phyloP scores from a whole-genome alignment of 208 protist genomes.

The Trypanosoma platydactyli region DNA sequence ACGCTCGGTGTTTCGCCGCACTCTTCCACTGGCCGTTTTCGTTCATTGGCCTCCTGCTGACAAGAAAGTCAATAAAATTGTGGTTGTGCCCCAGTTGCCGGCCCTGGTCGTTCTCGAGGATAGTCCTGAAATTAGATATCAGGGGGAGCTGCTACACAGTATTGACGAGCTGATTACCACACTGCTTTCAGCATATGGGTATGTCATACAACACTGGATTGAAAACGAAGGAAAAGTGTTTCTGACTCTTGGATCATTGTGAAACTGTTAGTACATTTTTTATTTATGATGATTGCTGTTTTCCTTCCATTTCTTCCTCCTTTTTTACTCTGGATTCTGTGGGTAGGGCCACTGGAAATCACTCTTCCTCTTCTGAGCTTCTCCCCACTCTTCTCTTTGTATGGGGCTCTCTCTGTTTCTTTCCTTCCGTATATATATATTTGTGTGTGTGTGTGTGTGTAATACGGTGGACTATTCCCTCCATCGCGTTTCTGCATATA shows the following conservation, averaged over 20 bases:
- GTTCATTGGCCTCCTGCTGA: conserved; percentile 49
- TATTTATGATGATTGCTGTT: conserved; percentile 5
- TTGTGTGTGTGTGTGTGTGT: not conserved
- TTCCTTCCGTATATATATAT: too few species aligned
- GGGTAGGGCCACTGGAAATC: too few species aligned
- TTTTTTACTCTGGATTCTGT: not conserved
- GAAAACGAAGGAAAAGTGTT: conserved; percentile 51
- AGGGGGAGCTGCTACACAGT: conserved; percentile 37
- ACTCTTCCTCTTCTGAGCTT: not conserved
- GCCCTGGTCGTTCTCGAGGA: conserved; percentile 33
- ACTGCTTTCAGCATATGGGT: conserved; percentile 60
- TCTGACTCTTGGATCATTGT: conserved; percentile 34
- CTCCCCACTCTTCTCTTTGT: not conserved
- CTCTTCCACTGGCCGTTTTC: conserved; percentile 64
- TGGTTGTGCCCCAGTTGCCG: conserved; percentile 50
- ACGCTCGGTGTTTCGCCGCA: conserved; percentile 43
- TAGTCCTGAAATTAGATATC: conserved; percentile 24
- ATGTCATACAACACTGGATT: conserved; percentile 69
- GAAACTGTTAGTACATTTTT: too few species aligned
- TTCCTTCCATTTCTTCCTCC: not conserved
- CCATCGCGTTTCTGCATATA: too few species aligned
- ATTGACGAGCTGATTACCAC: conserved; percentile 66
- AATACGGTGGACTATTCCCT: not conserved
- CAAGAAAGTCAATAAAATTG: conserved; percentile 8
- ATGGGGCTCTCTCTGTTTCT: conserved; percentile 1